Conservation (phyloP, 2,329 filamentous ascomycete genomes). For the Sporothrix luriei region DNA sequence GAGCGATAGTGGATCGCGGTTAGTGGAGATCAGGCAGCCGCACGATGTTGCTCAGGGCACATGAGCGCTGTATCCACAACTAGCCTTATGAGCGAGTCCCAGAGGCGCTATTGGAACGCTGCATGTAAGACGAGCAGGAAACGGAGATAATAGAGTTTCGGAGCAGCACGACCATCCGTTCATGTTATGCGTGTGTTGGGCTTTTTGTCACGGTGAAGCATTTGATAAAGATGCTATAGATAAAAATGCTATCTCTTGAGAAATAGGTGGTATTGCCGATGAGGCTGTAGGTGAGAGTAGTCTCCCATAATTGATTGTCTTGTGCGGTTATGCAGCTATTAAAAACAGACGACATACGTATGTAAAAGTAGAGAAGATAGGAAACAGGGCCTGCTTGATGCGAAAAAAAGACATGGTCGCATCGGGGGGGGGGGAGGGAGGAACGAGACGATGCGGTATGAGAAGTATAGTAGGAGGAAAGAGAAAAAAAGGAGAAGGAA, state of each 20-base stretch:
- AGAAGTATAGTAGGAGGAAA: not conserved
- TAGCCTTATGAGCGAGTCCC: too few species aligned
- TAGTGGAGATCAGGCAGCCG: too few species aligned
- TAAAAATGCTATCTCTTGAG: too few species aligned
- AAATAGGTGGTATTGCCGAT: not conserved
- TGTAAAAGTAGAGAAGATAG: not conserved
- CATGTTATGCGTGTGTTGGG: not conserved
- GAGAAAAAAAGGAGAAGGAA: not conserved
- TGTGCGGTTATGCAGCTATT: not conserved
- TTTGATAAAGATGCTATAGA: too few species aligned
- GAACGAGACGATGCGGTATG: not conserved
- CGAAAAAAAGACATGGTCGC: not conserved
- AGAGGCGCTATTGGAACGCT: too few species aligned
- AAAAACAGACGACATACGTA: not conserved
- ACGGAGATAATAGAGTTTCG: not conserved
- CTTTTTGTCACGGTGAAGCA: not conserved
- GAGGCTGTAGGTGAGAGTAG: not conserved
- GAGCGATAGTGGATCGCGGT: too few species aligned
- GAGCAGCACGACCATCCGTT: not conserved
- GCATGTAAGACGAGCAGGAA: too few species aligned
- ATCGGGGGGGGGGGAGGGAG: not conserved
- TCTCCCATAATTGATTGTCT: not conserved
- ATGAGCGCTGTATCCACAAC: too few species aligned
- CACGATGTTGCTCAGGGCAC: too few species aligned
- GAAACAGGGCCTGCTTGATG: not conserved